These are phyloP conservation scores for Pleurotus djamor DNA, from an alignment of 768 basidiomycete species.

Conservation along the genomic window DNA sequence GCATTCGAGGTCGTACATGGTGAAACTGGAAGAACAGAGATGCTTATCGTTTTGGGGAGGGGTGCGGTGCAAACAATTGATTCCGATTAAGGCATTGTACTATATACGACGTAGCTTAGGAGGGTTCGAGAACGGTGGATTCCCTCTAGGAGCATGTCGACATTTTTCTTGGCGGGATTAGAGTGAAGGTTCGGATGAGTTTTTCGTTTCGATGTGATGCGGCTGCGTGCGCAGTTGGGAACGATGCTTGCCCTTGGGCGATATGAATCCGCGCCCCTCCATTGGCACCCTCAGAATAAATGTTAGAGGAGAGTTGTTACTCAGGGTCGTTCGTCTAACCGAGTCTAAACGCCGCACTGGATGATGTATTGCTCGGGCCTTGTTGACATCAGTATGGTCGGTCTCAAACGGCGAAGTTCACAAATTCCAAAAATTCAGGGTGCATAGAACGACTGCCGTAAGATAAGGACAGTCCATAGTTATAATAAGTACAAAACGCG, in stretches of 20 bases:
- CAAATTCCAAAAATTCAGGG: not conserved
- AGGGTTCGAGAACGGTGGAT: not conserved
- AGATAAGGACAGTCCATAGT: not conserved
- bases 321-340: not conserved
- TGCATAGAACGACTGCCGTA: not conserved
- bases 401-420: not conserved
- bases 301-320: not conserved
- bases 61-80: not conserved
- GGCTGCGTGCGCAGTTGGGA: not conserved
- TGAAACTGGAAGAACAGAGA: not conserved
- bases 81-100: not conserved
- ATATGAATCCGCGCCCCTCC: not conserved
- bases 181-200: constrained; percentile 1
- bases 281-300: not conserved
- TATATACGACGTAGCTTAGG: not conserved
- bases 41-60: not conserved
- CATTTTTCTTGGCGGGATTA: constrained; percentile 2
- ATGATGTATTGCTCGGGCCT: not conserved
- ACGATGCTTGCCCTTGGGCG: not conserved
- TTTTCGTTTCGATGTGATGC: not conserved
- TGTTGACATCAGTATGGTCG: no score
- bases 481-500: not conserved
- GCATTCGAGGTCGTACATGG: constrained; percentile 1
- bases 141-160: not conserved
- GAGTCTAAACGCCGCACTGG: not conserved